These are phyloP conservation scores for Jackrogersella minutella DNA, from an alignment of 495 filamentous ascomycete species.

Conservation along the genomic window DNA sequence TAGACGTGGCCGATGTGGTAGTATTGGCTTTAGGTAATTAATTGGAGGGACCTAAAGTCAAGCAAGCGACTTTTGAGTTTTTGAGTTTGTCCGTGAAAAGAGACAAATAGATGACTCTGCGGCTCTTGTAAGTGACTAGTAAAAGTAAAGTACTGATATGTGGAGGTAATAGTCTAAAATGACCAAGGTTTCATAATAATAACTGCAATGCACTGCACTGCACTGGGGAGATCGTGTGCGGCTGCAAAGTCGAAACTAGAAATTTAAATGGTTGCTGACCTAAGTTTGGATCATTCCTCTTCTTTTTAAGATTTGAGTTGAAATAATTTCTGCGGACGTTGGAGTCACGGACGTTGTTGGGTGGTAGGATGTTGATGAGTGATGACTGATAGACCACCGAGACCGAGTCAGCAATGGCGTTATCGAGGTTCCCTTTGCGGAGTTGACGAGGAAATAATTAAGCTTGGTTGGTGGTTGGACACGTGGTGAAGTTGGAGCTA, in stretches of 20 bases:
- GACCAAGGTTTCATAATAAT: neutral
- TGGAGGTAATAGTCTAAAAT: neutral
- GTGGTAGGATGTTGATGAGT: neutral
- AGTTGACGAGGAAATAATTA: slow-evolving; percentile 26
- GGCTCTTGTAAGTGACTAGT: neutral
- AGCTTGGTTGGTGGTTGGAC: slow-evolving; percentile 32
- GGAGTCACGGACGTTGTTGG: neutral
- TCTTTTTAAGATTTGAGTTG: slow-evolving; percentile 3
- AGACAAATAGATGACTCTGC: neutral
- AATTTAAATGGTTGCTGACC: neutral
- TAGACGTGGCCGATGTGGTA: slow-evolving; percentile 1
- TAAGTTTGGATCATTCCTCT: neutral
- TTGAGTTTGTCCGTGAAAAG: neutral
- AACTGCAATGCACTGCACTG: too few species aligned
- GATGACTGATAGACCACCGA: slow-evolving; percentile 11
- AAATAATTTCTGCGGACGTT: neutral
- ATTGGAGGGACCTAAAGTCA: neutral
- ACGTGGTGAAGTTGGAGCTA: slow-evolving; percentile 33
- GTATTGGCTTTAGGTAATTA: slow-evolving; percentile 1
- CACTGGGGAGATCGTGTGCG: slow-evolving; percentile 1
- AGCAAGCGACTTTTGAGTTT: neutral
- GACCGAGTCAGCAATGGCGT: slow-evolving; percentile 24
- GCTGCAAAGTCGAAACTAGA: neutral
- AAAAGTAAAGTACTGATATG: neutral
- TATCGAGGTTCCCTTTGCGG: slow-evolving; percentile 24